These are phyloP conservation scores for Adansonia madagascariensis DNA, from an alignment of 441 rosid genomes.

Conservation along the genomic window DNA sequence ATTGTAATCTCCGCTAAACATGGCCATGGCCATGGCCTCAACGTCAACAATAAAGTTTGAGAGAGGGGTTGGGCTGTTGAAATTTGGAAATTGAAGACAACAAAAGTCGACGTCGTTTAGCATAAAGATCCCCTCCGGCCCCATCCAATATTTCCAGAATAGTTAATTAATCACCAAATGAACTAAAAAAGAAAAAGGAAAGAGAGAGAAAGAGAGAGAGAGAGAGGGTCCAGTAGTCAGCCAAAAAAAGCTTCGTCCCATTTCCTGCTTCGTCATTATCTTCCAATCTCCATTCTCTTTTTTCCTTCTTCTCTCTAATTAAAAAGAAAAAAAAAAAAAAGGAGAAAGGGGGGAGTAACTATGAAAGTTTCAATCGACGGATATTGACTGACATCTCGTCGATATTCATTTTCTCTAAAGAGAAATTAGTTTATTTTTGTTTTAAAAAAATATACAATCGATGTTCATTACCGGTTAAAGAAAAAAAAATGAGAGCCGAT, in stretches of 20 bases:
- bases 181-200: neutral
- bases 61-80: neutral
- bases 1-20: conserved; percentile 30
- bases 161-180: neutral
- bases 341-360: neutral
- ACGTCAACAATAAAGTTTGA: conserved; percentile 19
- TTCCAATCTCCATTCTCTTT: conserved; percentile 29
- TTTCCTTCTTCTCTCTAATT: neutral
- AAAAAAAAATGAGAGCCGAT: neutral
- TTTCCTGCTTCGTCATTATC: conserved; percentile 41
- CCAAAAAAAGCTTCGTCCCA: conserved; percentile 35
- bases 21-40: neutral
- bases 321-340: neutral
- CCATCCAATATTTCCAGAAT: neutral
- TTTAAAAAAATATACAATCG: conserved; percentile 12
- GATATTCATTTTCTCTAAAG: conserved; percentile 21
- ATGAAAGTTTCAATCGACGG: conserved; percentile 33
- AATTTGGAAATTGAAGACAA: neutral
- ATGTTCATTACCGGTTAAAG: conserved; percentile 13
- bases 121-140: neutral
- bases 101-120: conserved; percentile 13
- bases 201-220: neutral
- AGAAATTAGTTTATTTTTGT: neutral
- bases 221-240: conserved; percentile 23
- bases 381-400: conserved; percentile 23